Conservation (phyloP, 176 grass and related monocot genomes). For the Aegilops umbellulata region DNA sequence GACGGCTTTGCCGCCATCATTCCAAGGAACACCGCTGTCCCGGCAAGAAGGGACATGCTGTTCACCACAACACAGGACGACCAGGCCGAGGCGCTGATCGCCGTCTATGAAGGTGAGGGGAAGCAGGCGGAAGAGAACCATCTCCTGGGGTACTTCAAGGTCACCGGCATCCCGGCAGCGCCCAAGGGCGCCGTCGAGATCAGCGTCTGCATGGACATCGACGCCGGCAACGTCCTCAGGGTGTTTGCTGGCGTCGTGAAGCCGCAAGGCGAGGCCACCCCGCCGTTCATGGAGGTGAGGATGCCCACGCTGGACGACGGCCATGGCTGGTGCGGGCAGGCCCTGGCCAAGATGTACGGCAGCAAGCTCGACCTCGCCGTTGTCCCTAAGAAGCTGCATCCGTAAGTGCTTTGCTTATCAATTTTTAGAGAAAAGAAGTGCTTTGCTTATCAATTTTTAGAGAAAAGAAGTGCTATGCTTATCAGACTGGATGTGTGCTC, state of each 20-base stretch:
- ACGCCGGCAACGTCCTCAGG: conserved; percentile 48
- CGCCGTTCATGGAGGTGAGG: conserved; percentile 60
- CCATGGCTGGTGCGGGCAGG: conserved; percentile 58
- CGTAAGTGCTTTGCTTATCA: conserved; percentile 6
- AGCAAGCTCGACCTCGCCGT: conserved; percentile 39
- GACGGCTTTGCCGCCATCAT: conserved; percentile 31
- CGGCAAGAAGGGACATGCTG: conserved; percentile 55
- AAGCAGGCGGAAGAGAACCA: conserved; percentile 49
- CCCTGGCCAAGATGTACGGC: conserved; percentile 45
- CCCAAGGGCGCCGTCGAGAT: conserved; percentile 50
- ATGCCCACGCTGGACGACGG: conserved; percentile 69
- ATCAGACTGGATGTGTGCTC: neutral
- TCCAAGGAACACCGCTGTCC: conserved; percentile 55
- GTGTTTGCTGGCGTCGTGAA: conserved; percentile 44
- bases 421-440: too few species aligned
- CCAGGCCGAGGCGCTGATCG: conserved; percentile 52
- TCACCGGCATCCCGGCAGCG: conserved; percentile 45
- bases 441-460: too few species aligned
- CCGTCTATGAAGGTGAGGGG: conserved; percentile 66
- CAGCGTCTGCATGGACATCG: conserved; percentile 71
- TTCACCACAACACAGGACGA: conserved; percentile 55
- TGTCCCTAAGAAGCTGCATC: conserved; percentile 54
- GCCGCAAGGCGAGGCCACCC: conserved; percentile 11
- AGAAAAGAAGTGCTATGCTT: too few species aligned
- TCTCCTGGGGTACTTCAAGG: conserved; percentile 67